Evolutionary conservation across 768 basidiomycete genomes (phyloP).

Genomic region (Naganishia kalamii): DNA sequence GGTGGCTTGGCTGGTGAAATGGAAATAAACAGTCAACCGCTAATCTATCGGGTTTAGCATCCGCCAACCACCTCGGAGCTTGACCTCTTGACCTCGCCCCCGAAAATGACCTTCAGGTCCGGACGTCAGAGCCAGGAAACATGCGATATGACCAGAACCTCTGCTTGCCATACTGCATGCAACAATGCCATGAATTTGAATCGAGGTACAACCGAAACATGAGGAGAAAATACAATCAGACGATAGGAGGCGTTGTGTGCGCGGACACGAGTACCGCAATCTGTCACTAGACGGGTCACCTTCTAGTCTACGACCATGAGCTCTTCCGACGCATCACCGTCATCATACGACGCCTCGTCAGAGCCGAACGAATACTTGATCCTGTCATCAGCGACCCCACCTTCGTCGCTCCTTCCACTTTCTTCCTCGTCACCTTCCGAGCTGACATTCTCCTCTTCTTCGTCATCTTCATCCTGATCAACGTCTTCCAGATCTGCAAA

Average conservation of each 20-base stretch:
- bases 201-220: no score
- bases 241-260: no score
- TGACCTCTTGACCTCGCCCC: background rate
- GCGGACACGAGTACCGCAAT: no score
- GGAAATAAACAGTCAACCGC: conserved; percentile 11
- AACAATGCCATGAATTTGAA: no score
- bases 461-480: background rate
- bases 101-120: background rate
- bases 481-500: background rate
- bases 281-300: no score
- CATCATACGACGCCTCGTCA: background rate
- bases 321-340: background rate
- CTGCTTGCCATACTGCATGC: no score
- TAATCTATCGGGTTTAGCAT: conserved; percentile 6
- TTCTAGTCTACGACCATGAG: background rate
- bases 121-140: no score
- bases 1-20: background rate
- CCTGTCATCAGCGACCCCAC: background rate
- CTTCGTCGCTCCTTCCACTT: background rate
- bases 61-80: no score
- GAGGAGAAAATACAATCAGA: no score
- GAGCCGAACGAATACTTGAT: conserved; percentile 7
- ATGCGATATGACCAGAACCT: no score
- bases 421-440: background rate
- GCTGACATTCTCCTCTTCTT: background rate